Evolutionary conservation across 208 protist genomes (phyloP).

Genomic region (Wallacemonas sp.): DNA sequence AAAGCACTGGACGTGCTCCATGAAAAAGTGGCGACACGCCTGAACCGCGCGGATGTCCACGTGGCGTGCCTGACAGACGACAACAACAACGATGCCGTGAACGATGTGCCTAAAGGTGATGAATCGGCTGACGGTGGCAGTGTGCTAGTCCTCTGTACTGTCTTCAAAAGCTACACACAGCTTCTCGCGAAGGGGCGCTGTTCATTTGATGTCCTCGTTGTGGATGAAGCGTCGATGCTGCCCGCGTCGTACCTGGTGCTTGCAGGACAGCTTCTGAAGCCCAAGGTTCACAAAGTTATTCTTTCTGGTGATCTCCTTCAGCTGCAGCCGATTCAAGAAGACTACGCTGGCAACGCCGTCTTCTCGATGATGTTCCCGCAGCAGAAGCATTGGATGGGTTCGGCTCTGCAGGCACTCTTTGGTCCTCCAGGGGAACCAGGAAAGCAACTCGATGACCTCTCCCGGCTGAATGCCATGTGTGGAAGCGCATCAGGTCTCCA

Average conservation of each 20-base stretch:
- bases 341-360: not conserved
- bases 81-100: not conserved
- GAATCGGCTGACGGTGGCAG: not conserved
- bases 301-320: constrained; percentile 23
- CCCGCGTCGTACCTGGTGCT: constrained; percentile 5
- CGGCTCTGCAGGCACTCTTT: constrained; percentile 13
- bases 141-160: constrained; percentile 5
- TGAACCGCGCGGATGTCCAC: not conserved
- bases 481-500: not conserved
- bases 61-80: not conserved
- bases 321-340: constrained; percentile 21
- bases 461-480: not conserved
- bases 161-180: not conserved
- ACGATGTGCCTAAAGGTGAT: not conserved
- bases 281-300: constrained; percentile 16
- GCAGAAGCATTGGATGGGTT: constrained; percentile 11
- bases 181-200: not conserved
- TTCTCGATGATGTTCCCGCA: not conserved
- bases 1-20: constrained; percentile 12
- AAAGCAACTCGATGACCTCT: not conserved
- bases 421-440: not conserved
- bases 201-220: constrained; percentile 21
- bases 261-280: constrained; percentile 15
- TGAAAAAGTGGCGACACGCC: not conserved
- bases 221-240: constrained; percentile 25